Evolutionary conservation across 805 yeast genomes (phyloP).

Genomic region (Kodamaea neixiangensis): DNA sequence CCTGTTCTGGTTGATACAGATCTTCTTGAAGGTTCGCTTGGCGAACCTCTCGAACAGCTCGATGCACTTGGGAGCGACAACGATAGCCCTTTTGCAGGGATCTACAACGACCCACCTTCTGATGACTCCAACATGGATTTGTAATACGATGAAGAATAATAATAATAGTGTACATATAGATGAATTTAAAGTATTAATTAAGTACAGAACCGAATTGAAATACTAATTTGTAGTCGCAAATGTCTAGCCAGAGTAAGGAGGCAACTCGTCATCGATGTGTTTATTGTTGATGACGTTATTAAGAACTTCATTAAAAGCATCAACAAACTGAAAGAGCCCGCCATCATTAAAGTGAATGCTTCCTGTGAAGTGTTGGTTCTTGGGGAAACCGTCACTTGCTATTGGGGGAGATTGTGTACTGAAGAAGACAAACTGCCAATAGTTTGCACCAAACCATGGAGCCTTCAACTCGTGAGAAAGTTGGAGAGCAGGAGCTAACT

Average conservation of each 20-base stretch:
- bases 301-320: conserved; percentile 31
- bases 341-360: conserved; percentile 47
- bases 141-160: background rate
- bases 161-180: conserved; percentile 1
- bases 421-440: conserved; percentile 45
- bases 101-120: conserved; percentile 6
- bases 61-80: conserved; percentile 4
- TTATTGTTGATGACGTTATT: conserved; percentile 38
- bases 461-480: conserved; percentile 43
- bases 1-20: conserved; percentile 3
- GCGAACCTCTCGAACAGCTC: conserved; percentile 3
- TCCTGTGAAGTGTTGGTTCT: conserved; percentile 39
- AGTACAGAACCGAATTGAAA: background rate
- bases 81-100: conserved; percentile 5
- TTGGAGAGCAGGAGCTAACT: conserved; percentile 26
- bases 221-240: background rate
- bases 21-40: conserved; percentile 5
- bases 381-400: conserved; percentile 43
- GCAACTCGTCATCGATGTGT: conserved; percentile 48
- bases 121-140: conserved; percentile 2
- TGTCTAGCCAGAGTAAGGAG: conserved; percentile 30
- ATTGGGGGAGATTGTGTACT: conserved; percentile 33
- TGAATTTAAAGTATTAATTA: background rate
- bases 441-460: conserved; percentile 58
- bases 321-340: conserved; percentile 46